Evolutionary conservation across 2,329 filamentous ascomycete species (phyloP).

Genomic region (Kalmusia sp.): DNA sequence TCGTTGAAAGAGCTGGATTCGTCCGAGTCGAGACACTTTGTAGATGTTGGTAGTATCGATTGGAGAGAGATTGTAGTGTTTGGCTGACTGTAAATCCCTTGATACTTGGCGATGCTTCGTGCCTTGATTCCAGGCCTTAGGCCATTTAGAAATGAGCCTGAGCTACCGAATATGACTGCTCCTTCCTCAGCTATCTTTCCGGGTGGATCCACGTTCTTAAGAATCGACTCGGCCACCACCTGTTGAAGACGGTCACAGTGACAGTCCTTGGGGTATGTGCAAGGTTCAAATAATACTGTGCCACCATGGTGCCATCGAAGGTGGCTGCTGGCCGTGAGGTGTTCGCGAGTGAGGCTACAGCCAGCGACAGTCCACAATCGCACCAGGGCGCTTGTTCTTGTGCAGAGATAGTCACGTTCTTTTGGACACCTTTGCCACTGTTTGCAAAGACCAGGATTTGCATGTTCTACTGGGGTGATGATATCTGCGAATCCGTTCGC

Average conservation of each 20-base stretch:
- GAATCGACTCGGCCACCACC: conserved; percentile 14
- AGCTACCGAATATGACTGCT: conserved; percentile 26
- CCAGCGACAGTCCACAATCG: conserved; percentile 23
- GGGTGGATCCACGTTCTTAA: conserved; percentile 10
- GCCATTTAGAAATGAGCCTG: too few species aligned
- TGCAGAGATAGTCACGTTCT: conserved; percentile 21
- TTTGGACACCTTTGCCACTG: conserved; percentile 17
- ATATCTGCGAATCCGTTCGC: conserved; percentile 26
- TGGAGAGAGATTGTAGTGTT: too few species aligned
- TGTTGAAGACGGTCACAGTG: conserved; percentile 20
- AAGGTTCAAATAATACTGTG: conserved; percentile 15
- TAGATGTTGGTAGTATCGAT: too few species aligned
- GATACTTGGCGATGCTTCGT: too few species aligned
- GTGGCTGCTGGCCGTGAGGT: conserved; percentile 15
- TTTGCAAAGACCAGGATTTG: conserved; percentile 12
- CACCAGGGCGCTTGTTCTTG: conserved; percentile 13
- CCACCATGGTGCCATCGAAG: conserved; percentile 25
- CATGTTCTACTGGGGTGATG: conserved; percentile 10
- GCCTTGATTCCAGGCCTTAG: too few species aligned
- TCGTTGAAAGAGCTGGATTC: too few species aligned
- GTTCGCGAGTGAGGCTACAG: conserved; percentile 15
- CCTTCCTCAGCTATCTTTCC: conserved; percentile 15
- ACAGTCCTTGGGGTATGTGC: conserved; percentile 5
- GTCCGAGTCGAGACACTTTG: too few species aligned
- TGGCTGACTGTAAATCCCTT: too few species aligned